Conservation (phyloP, 192 early-diverging fungal species). For the Mycoemilia scoparia region DNA sequence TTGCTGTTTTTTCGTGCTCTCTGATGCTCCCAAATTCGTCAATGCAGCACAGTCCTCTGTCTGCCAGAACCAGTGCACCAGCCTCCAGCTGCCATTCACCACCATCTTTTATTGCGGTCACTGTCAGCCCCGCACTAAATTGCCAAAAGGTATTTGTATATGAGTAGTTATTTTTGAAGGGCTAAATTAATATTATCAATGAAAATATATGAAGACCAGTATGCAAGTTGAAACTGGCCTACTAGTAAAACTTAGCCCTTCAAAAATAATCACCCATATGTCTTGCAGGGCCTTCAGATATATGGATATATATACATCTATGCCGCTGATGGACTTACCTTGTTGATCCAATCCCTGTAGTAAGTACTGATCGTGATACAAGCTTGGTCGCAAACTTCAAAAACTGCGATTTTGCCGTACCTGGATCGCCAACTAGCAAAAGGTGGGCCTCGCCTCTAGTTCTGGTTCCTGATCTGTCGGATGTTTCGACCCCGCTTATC, state of each 20-base stretch:
- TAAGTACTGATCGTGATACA: constrained; percentile 45
- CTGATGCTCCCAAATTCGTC: constrained; percentile 69
- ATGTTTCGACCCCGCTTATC: constrained; percentile 43
- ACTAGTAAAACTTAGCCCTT: no score
- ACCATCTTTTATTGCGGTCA: constrained; percentile 50
- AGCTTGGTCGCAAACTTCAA: constrained; percentile 48
- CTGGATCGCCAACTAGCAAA: constrained; percentile 61
- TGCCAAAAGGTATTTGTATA: no score
- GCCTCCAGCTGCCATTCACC: constrained; percentile 70
- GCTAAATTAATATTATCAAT: no score
- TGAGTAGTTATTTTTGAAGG: no score
- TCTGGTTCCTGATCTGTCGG: constrained; percentile 35
- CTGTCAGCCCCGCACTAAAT: constrained; percentile 56
- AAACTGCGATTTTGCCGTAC: constrained; percentile 65
- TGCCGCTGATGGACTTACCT: no score
- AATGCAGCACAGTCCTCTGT: constrained; percentile 62
- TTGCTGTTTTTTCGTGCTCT: constrained; percentile 50
- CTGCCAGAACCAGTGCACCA: constrained; percentile 60
- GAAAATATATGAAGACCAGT: no score
- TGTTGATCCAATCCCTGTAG: constrained; percentile 61
- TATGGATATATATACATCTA: no score
- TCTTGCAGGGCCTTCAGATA: no score
- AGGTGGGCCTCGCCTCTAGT: constrained; percentile 56
- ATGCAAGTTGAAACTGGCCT: no score
- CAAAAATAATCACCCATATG: no score